Percentiles rank a stretch among this genome's conserved stretches.
phyloP scores from a whole-genome alignment of 1,284 basidiomycete species.

The Trametes polyzona region DNA sequence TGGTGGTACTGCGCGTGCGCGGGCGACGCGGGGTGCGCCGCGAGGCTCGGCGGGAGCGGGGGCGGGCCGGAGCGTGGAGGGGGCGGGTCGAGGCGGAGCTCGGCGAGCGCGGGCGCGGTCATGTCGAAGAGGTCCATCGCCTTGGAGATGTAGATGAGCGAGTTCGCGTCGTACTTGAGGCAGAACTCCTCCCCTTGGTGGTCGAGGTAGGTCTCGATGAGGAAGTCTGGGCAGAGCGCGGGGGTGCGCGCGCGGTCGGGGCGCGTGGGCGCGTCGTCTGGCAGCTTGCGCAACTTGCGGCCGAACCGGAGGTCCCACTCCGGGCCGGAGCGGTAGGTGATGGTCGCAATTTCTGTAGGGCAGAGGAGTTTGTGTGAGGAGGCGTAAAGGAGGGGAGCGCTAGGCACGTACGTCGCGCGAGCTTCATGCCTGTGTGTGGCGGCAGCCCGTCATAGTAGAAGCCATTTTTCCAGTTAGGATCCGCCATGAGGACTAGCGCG shows the following conservation, averaged over 20 bases:
- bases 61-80: conserved; percentile 31
- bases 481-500: conserved; percentile 89
- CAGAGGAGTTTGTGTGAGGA: conserved; percentile 1
- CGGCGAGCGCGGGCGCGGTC: conserved; percentile 77
- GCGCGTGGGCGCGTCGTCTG: conserved; percentile 36
- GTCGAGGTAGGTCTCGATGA: conserved; percentile 99
- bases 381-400: neutral
- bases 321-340: conserved; percentile 98
- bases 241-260: conserved; percentile 53
- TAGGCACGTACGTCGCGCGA: conserved; percentile 82
- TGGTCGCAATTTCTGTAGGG: conserved; percentile 91
- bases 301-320: conserved; percentile 99
- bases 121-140: conserved; percentile 99
- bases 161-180: conserved; percentile 98
- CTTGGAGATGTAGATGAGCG: conserved; percentile 97
- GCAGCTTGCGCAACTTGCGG: conserved; percentile 62
- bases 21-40: conserved; percentile 33
- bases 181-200: conserved; percentile 99
- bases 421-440: conserved; percentile 98
- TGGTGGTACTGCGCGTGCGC: conserved; percentile 33
- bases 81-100: conserved; percentile 57
- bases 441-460: conserved; percentile 97
- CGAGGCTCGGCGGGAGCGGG: conserved; percentile 31
- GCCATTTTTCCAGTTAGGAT: conserved; percentile 99
- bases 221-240: conserved; percentile 93